These are phyloP conservation scores for Candida ulmi DNA, from an alignment of 805 yeast species.

Conservation along the genomic window DNA sequence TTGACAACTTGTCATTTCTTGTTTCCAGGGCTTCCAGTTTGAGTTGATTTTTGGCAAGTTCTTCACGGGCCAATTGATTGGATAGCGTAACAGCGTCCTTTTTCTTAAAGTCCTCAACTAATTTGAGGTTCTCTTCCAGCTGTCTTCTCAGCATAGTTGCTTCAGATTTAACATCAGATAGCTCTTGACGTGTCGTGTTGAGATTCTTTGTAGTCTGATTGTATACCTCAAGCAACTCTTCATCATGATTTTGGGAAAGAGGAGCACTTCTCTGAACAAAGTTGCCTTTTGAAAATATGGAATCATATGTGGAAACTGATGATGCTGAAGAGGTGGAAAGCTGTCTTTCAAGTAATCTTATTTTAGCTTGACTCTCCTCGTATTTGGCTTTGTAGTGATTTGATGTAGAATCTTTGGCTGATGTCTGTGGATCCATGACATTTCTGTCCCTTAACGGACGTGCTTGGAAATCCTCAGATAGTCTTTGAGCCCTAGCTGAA, in stretches of 20 bases:
- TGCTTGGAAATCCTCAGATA: constrained; percentile 38
- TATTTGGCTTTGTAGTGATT: constrained; percentile 35
- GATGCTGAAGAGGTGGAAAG: constrained; percentile 17
- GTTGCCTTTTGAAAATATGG: neutral
- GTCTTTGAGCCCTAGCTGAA: constrained; percentile 44
- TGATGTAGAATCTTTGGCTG: constrained; percentile 16
- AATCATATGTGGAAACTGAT: neutral
- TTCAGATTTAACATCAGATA: constrained; percentile 35
- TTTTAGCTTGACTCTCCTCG: constrained; percentile 40
- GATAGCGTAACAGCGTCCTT: constrained; percentile 13
- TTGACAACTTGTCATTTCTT: constrained; percentile 51
- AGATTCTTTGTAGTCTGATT: constrained; percentile 44
- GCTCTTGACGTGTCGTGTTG: constrained; percentile 38
- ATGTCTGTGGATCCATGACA: constrained; percentile 16
- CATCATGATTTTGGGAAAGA: constrained; percentile 23
- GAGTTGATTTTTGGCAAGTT: constrained; percentile 41
- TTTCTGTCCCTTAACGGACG: constrained; percentile 24
- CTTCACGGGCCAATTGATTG: constrained; percentile 29
- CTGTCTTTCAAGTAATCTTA: constrained; percentile 34
- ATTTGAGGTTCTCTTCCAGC: constrained; percentile 32
- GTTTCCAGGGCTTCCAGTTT: constrained; percentile 50
- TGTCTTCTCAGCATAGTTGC: constrained; percentile 35
- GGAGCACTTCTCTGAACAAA: neutral
- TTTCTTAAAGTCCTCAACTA: constrained; percentile 6
- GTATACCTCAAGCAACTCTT: constrained; percentile 43